phyloP scores from a whole-genome alignment of 164 flowering plant genomes.

The Magnolia sinica region DNA sequence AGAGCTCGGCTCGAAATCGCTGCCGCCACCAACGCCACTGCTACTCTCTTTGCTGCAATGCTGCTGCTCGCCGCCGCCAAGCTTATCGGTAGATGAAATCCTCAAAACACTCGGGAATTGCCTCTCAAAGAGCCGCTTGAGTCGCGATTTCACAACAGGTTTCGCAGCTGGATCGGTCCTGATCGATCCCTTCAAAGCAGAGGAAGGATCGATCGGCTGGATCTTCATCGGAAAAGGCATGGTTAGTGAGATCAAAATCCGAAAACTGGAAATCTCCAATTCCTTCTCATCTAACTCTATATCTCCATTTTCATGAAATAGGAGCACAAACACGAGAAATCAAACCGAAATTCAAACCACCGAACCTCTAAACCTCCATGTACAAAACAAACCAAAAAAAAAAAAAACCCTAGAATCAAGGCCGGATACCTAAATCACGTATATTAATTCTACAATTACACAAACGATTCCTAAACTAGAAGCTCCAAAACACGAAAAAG shows the following conservation, averaged over 20 bases:
- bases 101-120: slow-evolving; percentile 58
- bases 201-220: slow-evolving; percentile 62
- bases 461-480: neutral
- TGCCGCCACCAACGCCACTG: slow-evolving; percentile 5
- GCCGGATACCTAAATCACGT: neutral
- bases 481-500: slow-evolving; percentile 1
- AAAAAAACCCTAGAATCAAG: neutral
- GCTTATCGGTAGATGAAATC: slow-evolving; percentile 49
- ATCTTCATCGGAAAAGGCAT: slow-evolving; percentile 80
- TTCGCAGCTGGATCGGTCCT: slow-evolving; percentile 36
- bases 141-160: slow-evolving; percentile 67
- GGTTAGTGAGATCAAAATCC: neutral
- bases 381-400: neutral
- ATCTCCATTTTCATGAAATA: slow-evolving; percentile 4
- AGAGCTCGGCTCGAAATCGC: slow-evolving; percentile 78
- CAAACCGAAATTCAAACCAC: neutral
- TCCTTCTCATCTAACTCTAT: neutral
- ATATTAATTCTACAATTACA: too few relatives aligned
- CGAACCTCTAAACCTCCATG: neutral
- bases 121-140: slow-evolving; percentile 76
- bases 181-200: slow-evolving; percentile 17
- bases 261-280: neutral
- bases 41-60: slow-evolving; percentile 26
- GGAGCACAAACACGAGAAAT: neutral
- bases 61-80: slow-evolving; percentile 12